phyloP scores from a whole-genome alignment of 768 basidiomycete species.

The Rhodocollybia butyracea region DNA sequence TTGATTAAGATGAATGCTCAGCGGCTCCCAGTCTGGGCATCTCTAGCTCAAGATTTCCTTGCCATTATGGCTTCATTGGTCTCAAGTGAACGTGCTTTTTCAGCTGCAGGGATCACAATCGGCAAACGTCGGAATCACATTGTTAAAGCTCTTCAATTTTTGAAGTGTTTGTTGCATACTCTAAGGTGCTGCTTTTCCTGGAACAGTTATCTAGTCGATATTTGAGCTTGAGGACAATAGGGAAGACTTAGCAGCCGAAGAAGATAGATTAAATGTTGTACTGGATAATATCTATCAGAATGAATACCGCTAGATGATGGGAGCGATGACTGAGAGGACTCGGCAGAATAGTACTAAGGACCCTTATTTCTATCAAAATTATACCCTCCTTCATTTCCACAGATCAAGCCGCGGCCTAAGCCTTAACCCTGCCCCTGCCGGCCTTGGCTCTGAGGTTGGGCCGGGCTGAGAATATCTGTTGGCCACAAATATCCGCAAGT shows the following conservation, averaged over 20 bases:
- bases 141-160: slow-evolving; percentile 21
- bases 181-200: neutral
- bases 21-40: slow-evolving; percentile 25
- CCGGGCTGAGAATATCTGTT: too few species aligned
- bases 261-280: neutral
- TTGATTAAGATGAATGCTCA: slow-evolving; percentile 12
- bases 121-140: slow-evolving; percentile 21
- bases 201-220: neutral
- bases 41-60: too few species aligned
- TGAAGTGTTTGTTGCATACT: slow-evolving; percentile 15
- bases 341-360: too few species aligned
- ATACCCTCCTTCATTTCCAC: too few species aligned
- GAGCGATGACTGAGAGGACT: neutral
- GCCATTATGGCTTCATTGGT: slow-evolving; percentile 28
- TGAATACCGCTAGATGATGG: neutral
- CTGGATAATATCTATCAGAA: too few species aligned
- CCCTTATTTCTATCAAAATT: too few species aligned
- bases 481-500: too few species aligned
- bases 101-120: slow-evolving; percentile 16
- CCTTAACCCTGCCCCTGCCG: too few species aligned
- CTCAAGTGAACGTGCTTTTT: slow-evolving; percentile 28
- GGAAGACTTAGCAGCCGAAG: neutral
- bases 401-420: too few species aligned
- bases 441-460: too few species aligned
- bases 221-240: neutral